Base-by-base conservation (phyloP, 2,329 filamentous ascomycete genomes). In the Fusarium nygamai region DNA sequence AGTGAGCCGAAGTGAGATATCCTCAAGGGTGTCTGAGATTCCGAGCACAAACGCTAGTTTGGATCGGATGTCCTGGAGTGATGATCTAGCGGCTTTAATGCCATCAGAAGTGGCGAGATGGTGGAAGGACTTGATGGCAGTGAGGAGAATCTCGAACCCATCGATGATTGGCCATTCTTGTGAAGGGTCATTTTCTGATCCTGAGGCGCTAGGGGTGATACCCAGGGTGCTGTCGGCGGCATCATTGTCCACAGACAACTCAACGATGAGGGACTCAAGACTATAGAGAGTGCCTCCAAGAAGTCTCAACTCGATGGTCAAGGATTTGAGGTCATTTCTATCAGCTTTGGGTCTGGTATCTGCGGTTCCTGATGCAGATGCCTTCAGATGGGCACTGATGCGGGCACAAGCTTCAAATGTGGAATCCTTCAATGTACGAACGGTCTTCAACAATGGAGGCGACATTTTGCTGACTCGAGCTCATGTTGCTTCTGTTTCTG, bases 11-110 rank as follows among this genome's bases (percentile, higher is more conserved):
- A 75, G 39, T 11, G 64, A 59, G 12, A 79, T 68, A 38, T 79
- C 77, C 22, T 74, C 65, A 9, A 77, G 39, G 3, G 77, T 66
- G 29, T 79, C 77, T n/a, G 77, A 78, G 9, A 77, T 74, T 8
- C 76, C 77, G 11, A 79, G 64, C 19, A 79, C 59, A 38, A 78
- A 78, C 11, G 64, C 67, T 22, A 79, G 64, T 38, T 78, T 78
- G 34, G 73, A 76, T 7, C 77, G 77, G 24, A 72, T 72, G 8
- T 68, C 71, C 13, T 72, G 22, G 17, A 79, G 64, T 1, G 71
- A 64, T 19, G 67, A 56, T 44, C 71, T 77, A 6, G 77, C 73
- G n/a, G 70, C 69, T 33, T 69, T 65, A 24, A 79, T 62, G 4
- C 76, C 77, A 41, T 77, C 66, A 10, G 69, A 56, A 24, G 69